Conservation (phyloP, 352 stramenopile species). For the Blastocystis sp. region DNA sequence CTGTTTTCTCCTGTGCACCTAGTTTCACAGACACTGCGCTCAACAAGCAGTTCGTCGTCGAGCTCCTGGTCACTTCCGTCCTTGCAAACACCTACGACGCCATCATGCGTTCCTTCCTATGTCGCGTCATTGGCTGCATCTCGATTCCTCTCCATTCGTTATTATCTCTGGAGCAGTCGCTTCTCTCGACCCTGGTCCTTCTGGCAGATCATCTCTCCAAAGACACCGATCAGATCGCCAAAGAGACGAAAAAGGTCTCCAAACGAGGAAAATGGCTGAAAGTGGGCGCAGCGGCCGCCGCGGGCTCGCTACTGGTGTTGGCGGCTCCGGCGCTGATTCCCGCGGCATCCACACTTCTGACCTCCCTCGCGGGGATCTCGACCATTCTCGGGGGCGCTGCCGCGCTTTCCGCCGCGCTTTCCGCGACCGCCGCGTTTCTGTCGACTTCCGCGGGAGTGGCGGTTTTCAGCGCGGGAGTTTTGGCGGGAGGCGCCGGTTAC, state of each 20-base stretch:
- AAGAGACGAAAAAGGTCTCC: not conserved
- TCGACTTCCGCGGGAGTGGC: not conserved
- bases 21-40: not conserved
- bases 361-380: not conserved
- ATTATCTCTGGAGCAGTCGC: not conserved
- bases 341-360: not conserved
- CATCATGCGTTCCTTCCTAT: not conserved
- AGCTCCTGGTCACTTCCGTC: not conserved
- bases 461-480: not conserved
- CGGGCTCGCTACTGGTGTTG: not conserved
- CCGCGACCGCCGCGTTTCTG: not conserved
- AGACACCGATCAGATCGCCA: not conserved
- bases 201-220: not conserved
- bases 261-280: not conserved
- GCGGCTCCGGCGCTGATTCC: not conserved
- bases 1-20: not conserved
- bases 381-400: not conserved
- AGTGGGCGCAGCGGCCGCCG: not conserved
- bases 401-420: not conserved
- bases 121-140: not conserved
- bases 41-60: not conserved
- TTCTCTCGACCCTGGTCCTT: not conserved
- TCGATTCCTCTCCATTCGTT: not conserved
- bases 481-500: conserved; percentile 8
- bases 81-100: not conserved